Percentiles rank a stretch among this genome's conserved stretches.
Conservation (phyloP, 2,329 filamentous ascomycete species). For the Neospermospora avenae region DNA sequence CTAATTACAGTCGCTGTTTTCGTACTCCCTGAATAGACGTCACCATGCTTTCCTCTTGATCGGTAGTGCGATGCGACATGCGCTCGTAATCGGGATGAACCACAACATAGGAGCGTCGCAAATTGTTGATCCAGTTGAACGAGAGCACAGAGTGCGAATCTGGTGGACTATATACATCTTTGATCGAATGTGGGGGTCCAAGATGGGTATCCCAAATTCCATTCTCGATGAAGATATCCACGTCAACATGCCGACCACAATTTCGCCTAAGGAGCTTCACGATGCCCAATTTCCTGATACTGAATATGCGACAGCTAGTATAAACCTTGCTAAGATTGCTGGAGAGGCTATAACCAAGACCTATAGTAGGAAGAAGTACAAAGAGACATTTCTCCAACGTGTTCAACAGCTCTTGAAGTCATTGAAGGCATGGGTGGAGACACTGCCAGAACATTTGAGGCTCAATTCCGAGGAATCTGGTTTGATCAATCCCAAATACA, state of each 20-base stretch:
- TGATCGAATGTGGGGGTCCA: conserved; percentile 41
- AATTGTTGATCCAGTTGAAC: conserved; percentile 32
- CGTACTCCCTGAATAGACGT: conserved; percentile 43
- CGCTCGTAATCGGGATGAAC: conserved; percentile 40
- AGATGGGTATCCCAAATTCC: conserved; percentile 39
- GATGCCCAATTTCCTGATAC: conserved; percentile 36
- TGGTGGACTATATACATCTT: conserved; percentile 44
- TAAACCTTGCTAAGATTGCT: conserved; percentile 39
- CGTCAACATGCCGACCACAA: conserved; percentile 40
- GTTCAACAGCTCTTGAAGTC: conserved; percentile 38
- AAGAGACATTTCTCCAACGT: conserved; percentile 36
- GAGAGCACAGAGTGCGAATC: conserved; percentile 40
- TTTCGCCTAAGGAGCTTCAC: conserved; percentile 28
- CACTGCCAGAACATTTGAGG: conserved; percentile 35
- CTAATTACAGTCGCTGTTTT: conserved; percentile 41
- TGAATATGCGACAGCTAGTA: conserved; percentile 39
- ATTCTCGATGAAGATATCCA: conserved; percentile 41
- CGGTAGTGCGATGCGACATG: conserved; percentile 43
- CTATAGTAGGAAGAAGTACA: conserved; percentile 31
- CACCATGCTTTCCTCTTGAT: conserved; percentile 44
- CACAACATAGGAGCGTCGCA: conserved; percentile 40
- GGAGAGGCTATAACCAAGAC: conserved; percentile 29
- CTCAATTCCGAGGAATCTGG: conserved; percentile 29
- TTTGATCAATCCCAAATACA: conserved; percentile 38
- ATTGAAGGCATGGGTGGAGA: conserved; percentile 38